Conservation (phyloP, 768 basidiomycete species). For the Cyathus striatus region DNA sequence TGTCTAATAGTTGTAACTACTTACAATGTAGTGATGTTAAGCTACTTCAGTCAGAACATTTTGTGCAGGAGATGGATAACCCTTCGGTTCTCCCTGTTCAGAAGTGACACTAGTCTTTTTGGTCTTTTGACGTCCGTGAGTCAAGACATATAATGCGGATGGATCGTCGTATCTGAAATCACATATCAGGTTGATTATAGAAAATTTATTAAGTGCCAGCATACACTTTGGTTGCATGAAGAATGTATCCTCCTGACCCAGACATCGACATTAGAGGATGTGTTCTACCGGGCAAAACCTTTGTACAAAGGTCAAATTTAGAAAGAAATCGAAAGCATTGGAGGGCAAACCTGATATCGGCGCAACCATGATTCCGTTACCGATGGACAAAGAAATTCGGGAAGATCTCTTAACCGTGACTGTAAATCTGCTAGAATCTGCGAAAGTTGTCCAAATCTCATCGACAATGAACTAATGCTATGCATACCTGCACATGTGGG, state of each 20-base stretch:
- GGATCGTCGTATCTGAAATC: constrained; percentile 61
- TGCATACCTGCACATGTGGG: constrained; percentile 68
- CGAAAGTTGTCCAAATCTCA: background rate
- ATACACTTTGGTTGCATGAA: constrained; percentile 86
- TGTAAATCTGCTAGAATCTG: constrained; percentile 80
- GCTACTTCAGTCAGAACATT: no score
- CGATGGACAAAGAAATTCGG: constrained; percentile 69
- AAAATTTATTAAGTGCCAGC: constrained; percentile 5
- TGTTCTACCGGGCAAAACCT: constrained; percentile 90
- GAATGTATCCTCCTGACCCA: constrained; percentile 83
- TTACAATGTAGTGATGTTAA: no score
- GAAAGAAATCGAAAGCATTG: background rate
- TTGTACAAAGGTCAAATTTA: background rate
- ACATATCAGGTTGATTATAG: background rate
- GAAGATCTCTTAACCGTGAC: constrained; percentile 56
- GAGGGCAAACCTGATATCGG: constrained; percentile 84
- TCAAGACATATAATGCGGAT: constrained; percentile 46
- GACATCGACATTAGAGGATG: constrained; percentile 93
- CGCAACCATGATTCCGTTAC: constrained; percentile 86
- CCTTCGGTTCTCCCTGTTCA: no score
- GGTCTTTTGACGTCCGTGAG: constrained; percentile 38
- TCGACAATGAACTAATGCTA: background rate
- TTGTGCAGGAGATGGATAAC: no score
- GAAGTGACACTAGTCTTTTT: constrained; percentile 32
- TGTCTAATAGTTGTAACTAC: no score